A percentile compares a stretch with the other conserved stretches of the same genome.
Evolutionary conservation across 345 rosid species (phyloP).

Genomic region (Triadica sebifera): DNA sequence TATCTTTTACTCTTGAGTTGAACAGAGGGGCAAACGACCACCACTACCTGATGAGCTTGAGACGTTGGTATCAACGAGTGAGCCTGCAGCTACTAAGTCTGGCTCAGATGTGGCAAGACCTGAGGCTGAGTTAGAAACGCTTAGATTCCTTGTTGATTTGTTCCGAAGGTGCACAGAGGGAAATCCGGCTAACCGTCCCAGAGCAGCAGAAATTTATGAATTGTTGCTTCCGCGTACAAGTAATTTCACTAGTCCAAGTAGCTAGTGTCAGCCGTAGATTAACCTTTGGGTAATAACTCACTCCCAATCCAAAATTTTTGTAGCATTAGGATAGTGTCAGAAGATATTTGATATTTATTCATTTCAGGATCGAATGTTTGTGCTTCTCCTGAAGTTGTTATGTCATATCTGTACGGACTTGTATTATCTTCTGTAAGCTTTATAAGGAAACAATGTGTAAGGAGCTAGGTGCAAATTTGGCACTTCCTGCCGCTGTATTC

Average conservation of each 20-base stretch:
- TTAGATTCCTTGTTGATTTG: constrained; percentile 66
- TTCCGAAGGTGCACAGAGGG: constrained; percentile 64
- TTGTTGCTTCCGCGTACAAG: constrained; percentile 35
- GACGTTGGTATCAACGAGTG: constrained; percentile 39
- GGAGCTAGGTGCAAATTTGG: background rate
- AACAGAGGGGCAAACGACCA: constrained; percentile 77
- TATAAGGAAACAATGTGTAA: background rate
- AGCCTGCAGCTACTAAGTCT: constrained; percentile 26
- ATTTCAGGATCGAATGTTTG: constrained; percentile 23
- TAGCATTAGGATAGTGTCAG: constrained; percentile 24
- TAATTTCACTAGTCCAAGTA: background rate
- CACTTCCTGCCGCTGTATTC: background rate
- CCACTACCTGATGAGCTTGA: constrained; percentile 56
- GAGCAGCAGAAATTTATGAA: constrained; percentile 55
- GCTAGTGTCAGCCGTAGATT: constrained; percentile 17
- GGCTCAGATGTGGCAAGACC: constrained; percentile 34
- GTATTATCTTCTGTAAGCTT: background rate
- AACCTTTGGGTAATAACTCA: constrained; percentile 9
- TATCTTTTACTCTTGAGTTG: constrained; percentile 1
- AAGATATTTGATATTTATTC: constrained; percentile 11
- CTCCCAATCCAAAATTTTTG: constrained; percentile 21
- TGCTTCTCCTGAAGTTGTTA: background rate
- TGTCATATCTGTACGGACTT: background rate
- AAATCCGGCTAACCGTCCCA: constrained; percentile 65
- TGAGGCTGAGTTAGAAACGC: constrained; percentile 43